A percentile compares a stretch with the other conserved stretches of the same genome.
phyloP scores from a whole-genome alignment of 345 rosid genomes.

The Gossypium turneri region DNA sequence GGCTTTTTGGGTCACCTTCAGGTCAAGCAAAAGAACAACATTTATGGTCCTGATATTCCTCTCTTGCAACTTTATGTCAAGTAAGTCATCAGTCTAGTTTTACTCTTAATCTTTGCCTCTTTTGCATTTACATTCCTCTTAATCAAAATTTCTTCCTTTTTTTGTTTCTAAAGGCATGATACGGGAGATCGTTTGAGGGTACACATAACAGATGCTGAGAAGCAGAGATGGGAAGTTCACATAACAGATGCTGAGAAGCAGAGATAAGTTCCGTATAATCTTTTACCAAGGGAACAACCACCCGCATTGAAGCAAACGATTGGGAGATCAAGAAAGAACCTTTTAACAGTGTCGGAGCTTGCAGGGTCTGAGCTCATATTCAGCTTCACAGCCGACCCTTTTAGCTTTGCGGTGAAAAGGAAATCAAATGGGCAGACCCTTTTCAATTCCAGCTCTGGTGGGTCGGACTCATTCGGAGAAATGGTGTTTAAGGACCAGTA shows the following conservation, averaged over 20 bases:
- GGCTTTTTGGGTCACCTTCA: slow-evolving; percentile 75
- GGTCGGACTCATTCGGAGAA: slow-evolving; percentile 45
- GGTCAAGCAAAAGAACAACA: slow-evolving; percentile 61
- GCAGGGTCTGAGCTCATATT: slow-evolving; percentile 62
- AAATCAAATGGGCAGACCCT: slow-evolving; percentile 72
- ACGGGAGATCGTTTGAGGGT: slow-evolving; percentile 72
- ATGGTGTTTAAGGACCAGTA: slow-evolving; percentile 95
- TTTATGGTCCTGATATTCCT: slow-evolving; percentile 87
- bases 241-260: slow-evolving; percentile 82
- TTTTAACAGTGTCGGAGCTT: slow-evolving; percentile 43
- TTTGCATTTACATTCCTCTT: background rate
- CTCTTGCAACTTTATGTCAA: slow-evolving; percentile 72
- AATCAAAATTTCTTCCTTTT: slow-evolving; percentile 1
- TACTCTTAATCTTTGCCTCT: background rate
- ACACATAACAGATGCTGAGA: slow-evolving; percentile 78
- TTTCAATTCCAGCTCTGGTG: slow-evolving; percentile 62
- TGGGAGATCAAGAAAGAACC: slow-evolving; percentile 49
- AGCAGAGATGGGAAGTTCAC: slow-evolving; percentile 52
- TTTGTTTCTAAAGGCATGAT: slow-evolving; percentile 58
- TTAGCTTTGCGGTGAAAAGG: slow-evolving; percentile 81
- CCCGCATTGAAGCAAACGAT: slow-evolving; percentile 45
- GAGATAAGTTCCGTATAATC: slow-evolving; percentile 85
- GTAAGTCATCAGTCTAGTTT: slow-evolving; percentile 32
- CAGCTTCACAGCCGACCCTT: slow-evolving; percentile 69
- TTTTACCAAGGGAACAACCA: slow-evolving; percentile 70